Evolutionary conservation across 1,284 basidiomycete genomes (phyloP), one percentile per base, ranked within the genome.

Genomic region (Pholiota adiposa): DNA sequence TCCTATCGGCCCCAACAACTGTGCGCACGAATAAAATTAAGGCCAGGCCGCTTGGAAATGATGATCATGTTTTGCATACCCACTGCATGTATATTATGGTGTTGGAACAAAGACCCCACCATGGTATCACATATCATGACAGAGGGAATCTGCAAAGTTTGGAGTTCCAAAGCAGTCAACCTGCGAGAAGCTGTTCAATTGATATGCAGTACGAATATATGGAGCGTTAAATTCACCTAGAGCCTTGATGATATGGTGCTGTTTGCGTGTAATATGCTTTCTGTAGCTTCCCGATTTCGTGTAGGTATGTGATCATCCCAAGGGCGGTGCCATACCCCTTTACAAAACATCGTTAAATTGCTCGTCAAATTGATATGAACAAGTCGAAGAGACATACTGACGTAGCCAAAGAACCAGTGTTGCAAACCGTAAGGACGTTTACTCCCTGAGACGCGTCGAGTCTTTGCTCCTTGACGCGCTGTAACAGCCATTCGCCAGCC

Each of bases 111-210:
- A 0, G 93, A 95, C 14, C 95, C 94, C 29, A 97, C 91, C 90
- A 96, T 96, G 41, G 92, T 96, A 71, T 97, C 94, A 71, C 93
- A 96, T 54, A 97, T 88, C 94, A 97, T 96, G n/a, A 89, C 88
- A 12, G 89, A 90, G 0, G 93, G 91, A 14, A 95, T 90, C 38
- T 86, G 78, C 44, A 97, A 83, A 0, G 88, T 89, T 64, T 92
- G 86, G 27, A 97, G 83, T 70, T 97, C 95, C 54, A 95, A 79
- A 7, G 94, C 90, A 5, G 95, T 97, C 48, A 97, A 80, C 71
- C 91, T 91, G 40, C 33, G 53, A 21, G n/a, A 36, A 52, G 31
- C 5, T 38, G 23, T 52, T 62, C 52, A 54, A 57, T 57, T 51
- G 41, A 41, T 9, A 9, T 4, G 1, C 29, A 21, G 23, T 43